Conservation (phyloP, 257 asterid genomes). For the Ocimum tenuiflorum region DNA sequence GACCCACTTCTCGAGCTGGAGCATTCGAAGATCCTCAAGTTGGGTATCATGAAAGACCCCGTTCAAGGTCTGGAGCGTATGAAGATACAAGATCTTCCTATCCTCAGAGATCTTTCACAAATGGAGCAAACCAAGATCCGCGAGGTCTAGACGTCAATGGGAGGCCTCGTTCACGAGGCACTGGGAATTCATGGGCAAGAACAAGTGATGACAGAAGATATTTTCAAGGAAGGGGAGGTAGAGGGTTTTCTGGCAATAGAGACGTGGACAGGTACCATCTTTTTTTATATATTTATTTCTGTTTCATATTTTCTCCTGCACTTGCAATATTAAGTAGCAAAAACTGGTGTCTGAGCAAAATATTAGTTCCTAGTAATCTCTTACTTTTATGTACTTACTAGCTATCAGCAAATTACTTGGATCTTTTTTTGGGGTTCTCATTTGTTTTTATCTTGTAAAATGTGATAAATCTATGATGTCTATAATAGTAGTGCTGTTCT, state of each 20-base stretch:
- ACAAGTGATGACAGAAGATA: conserved; percentile 62
- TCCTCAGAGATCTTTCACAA: conserved; percentile 30
- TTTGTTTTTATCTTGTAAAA: no score
- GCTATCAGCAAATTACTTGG: no score
- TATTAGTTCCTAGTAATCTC: no score
- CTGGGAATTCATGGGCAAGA: conserved; percentile 53
- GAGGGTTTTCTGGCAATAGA: conserved; percentile 71
- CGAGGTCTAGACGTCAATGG: conserved; percentile 55
- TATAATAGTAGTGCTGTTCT: background rate
- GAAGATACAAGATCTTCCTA: conserved; percentile 54
- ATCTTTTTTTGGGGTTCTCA: background rate
- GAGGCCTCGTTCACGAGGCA: conserved; percentile 83
- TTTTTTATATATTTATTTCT: background rate
- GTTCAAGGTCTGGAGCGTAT: conserved; percentile 52
- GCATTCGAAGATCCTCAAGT: conserved; percentile 35
- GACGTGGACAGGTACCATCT: conserved; percentile 62
- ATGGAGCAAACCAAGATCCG: conserved; percentile 47
- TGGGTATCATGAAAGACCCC: conserved; percentile 46
- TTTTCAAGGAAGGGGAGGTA: conserved; percentile 66
- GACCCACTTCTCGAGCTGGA: conserved; percentile 44
- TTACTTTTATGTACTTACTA: no score
- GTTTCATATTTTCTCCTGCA: background rate
- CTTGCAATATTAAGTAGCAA: no score
- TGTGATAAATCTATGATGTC: background rate
- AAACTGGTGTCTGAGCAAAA: no score